phyloP scores from a whole-genome alignment of 768 basidiomycete species.

The Termitomyces heimii region DNA sequence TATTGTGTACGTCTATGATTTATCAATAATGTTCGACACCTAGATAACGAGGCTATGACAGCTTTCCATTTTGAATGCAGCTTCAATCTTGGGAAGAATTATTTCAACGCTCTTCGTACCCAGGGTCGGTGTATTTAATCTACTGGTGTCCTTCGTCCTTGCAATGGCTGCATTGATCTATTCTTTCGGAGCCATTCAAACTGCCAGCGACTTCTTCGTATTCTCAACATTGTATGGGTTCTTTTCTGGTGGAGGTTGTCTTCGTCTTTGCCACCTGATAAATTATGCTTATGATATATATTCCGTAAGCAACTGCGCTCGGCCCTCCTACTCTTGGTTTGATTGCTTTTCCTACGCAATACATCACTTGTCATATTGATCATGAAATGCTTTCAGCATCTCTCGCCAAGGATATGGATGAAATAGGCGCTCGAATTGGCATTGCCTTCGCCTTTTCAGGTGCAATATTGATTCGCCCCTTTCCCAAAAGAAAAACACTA shows the following conservation, averaged over 20 bases:
- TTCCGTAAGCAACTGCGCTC: background rate
- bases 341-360: background rate
- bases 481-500: no score
- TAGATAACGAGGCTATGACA: background rate
- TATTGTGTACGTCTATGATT: conserved; percentile 32
- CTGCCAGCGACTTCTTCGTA: background rate
- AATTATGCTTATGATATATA: background rate
- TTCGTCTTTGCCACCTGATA: background rate
- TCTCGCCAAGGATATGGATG: background rate
- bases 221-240: background rate
- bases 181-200: background rate
- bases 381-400: background rate
- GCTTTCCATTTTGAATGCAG: background rate
- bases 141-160: background rate
- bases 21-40: background rate
- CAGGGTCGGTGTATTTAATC: background rate
- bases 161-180: background rate
- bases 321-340: background rate
- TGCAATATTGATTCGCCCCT: background rate
- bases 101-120: background rate
- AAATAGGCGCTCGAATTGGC: background rate
- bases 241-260: conserved; percentile 1
- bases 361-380: background rate
- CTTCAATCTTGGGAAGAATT: background rate
- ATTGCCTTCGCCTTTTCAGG: background rate